Conservation (phyloP, 2,329 filamentous ascomycete genomes). For the Penicillium sp. region DNA sequence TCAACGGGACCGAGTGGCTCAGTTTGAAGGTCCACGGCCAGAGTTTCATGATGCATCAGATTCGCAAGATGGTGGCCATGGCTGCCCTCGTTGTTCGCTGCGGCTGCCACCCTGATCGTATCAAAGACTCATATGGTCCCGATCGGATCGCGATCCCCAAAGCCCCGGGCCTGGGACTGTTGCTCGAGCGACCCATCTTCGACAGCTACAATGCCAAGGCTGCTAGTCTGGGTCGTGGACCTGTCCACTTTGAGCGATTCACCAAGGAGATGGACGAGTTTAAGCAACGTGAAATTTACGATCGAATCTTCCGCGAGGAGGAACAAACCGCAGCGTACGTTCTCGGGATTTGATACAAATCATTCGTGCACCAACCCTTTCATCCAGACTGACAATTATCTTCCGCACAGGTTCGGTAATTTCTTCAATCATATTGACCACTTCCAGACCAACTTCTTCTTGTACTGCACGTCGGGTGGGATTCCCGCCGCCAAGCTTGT, state of each 20-base stretch:
- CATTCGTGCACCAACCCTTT: background rate
- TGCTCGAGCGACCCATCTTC: conserved; percentile 89
- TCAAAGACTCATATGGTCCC: conserved; percentile 66
- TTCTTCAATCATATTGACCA: conserved; percentile 77
- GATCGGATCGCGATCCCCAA: conserved; percentile 84
- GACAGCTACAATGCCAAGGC: conserved; percentile 77
- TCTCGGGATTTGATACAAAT: background rate
- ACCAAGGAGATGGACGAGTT: conserved; percentile 77
- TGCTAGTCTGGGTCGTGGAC: conserved; percentile 56
- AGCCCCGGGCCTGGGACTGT: conserved; percentile 77
- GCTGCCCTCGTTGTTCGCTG: conserved; percentile 76
- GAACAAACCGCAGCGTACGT: conserved; percentile 80
- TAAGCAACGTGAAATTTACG: conserved; percentile 88
- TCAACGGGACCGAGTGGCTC: conserved; percentile 90
- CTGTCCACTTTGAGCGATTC: conserved; percentile 72
- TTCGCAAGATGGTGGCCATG: conserved; percentile 98
- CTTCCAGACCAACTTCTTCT: conserved; percentile 64
- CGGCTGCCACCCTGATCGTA: conserved; percentile 65
- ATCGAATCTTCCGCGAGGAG: conserved; percentile 83
- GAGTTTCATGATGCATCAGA: conserved; percentile 99
- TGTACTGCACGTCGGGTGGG: conserved; percentile 67
- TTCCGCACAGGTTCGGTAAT: conserved; percentile 57
- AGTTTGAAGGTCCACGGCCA: conserved; percentile 94
- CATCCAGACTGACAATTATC: background rate
- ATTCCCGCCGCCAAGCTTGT: conserved; percentile 52